These are phyloP conservation scores for Plenodomus biglobosus DNA, from an alignment of 2,329 filamentous ascomycete species.

Conservation along the genomic window DNA sequence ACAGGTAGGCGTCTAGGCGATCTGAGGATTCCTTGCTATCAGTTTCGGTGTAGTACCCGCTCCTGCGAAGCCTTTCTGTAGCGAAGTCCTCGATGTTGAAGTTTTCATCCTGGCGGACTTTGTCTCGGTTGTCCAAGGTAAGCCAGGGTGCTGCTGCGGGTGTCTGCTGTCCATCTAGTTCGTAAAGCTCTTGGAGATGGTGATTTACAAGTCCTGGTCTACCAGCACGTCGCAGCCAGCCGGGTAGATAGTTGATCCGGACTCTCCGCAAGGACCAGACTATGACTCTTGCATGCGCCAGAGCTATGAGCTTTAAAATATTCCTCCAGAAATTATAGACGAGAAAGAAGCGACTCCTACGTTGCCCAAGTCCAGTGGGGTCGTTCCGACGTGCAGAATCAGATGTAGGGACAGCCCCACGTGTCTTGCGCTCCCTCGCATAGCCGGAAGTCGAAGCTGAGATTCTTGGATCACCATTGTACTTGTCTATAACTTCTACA, in stretches of 20 bases:
- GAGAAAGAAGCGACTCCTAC: constrained; percentile 76
- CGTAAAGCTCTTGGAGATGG: constrained; percentile 2
- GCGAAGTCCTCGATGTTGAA: constrained; percentile 83
- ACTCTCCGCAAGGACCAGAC: constrained; percentile 59
- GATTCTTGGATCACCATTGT: constrained; percentile 40
- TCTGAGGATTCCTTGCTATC: constrained; percentile 55
- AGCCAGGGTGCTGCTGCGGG: constrained; percentile 24
- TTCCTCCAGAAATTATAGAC: constrained; percentile 74
- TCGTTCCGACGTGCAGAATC: constrained; percentile 46
- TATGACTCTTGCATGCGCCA: constrained; percentile 59
- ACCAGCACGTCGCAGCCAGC: constrained; percentile 61
- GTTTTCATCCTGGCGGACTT: constrained; percentile 20
- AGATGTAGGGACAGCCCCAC: constrained; percentile 26
- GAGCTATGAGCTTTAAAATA: constrained; percentile 67
- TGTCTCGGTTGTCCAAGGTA: constrained; percentile 26
- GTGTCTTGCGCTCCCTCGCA: constrained; percentile 68
- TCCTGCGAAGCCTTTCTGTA: constrained; percentile 59
- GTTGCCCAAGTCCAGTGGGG: constrained; percentile 77
- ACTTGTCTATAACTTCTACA: constrained; percentile 35
- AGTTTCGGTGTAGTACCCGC: constrained; percentile 28
- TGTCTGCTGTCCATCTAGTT: constrained; percentile 2
- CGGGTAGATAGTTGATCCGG: constrained; percentile 63
- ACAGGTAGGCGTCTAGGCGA: constrained; percentile 72
- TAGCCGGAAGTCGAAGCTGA: constrained; percentile 53
- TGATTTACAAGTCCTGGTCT: constrained; percentile 35